Evolutionary conservation across 768 basidiomycete genomes (phyloP).

Genomic region (Mycena polygramma): DNA sequence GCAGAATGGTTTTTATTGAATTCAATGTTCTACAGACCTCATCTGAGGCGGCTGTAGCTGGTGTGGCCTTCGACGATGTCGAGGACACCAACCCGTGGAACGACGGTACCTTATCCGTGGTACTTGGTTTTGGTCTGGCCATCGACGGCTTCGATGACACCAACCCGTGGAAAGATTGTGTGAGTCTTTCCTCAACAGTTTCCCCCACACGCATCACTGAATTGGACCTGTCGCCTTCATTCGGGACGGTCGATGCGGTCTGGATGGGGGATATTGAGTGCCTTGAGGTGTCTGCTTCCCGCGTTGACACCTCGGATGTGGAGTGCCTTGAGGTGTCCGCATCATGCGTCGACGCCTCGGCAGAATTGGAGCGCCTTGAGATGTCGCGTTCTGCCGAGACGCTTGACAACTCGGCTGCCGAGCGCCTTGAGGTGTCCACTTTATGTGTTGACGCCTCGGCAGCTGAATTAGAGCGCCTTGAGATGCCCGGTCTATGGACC

Average conservation of each 20-base stretch:
- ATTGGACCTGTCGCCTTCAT: too few species aligned
- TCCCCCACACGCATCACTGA: neutral
- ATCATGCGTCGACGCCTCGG: too few species aligned
- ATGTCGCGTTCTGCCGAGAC: too few species aligned
- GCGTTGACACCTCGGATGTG: neutral
- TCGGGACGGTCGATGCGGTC: too few species aligned
- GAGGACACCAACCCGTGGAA: neutral
- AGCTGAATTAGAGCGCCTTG: too few species aligned
- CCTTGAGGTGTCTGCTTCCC: neutral
- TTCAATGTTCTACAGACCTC: neutral
- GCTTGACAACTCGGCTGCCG: neutral
- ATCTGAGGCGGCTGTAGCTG: neutral
- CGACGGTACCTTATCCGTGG: too few species aligned
- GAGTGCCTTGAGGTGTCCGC: too few species aligned
- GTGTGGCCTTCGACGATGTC: neutral
- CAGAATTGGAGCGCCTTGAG: too few species aligned
- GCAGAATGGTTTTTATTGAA: neutral
- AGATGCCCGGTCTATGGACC: neutral
- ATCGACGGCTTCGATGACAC: too few species aligned
- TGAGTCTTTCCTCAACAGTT: too few species aligned
- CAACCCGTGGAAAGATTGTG: too few species aligned
- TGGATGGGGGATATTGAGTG: neutral
- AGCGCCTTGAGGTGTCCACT: neutral
- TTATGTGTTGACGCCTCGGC: neutral
- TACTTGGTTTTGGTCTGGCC: too few species aligned